phyloP scores from a whole-genome alignment of 768 basidiomycete genomes.

The Tephrocybe sp. region DNA sequence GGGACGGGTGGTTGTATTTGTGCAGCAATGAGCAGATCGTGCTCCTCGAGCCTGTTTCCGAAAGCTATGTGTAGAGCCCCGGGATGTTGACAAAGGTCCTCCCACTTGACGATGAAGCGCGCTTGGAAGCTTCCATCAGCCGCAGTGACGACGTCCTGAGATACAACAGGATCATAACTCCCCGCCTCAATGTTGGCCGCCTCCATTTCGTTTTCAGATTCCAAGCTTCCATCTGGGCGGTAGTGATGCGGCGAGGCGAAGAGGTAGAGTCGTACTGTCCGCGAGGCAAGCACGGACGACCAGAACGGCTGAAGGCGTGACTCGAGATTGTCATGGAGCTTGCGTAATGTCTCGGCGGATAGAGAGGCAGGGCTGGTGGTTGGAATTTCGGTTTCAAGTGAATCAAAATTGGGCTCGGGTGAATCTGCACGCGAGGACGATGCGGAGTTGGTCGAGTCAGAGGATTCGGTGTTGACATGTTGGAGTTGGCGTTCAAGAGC shows the following conservation, averaged over 20 bases:
- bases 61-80: constrained; percentile 54
- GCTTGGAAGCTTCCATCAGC: constrained; percentile 74
- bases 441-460: constrained; percentile 16
- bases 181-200: constrained; percentile 25
- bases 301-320: constrained; percentile 77
- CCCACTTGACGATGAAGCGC: constrained; percentile 65
- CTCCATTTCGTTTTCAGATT: constrained; percentile 25
- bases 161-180: constrained; percentile 45
- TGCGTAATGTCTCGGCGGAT: constrained; percentile 36
- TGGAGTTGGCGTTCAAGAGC: constrained; percentile 54
- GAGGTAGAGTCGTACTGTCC: constrained; percentile 62
- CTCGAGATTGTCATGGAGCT: constrained; percentile 74
- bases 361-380: constrained; percentile 14
- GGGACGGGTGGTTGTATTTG: constrained; percentile 42
- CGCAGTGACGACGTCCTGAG: constrained; percentile 51
- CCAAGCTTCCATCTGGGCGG: constrained; percentile 13
- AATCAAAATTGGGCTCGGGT: not conserved
- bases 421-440: constrained; percentile 18
- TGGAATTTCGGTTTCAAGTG: not conserved
- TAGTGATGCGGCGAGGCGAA: constrained; percentile 41
- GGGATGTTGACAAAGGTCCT: constrained; percentile 62
- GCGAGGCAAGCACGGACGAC: constrained; percentile 65
- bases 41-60: constrained; percentile 48
- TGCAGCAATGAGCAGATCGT: constrained; percentile 54
- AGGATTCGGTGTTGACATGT: constrained; percentile 27